phyloP scores from a whole-genome alignment of 139 green algal species.

The Chlamydomonas urium region DNA sequence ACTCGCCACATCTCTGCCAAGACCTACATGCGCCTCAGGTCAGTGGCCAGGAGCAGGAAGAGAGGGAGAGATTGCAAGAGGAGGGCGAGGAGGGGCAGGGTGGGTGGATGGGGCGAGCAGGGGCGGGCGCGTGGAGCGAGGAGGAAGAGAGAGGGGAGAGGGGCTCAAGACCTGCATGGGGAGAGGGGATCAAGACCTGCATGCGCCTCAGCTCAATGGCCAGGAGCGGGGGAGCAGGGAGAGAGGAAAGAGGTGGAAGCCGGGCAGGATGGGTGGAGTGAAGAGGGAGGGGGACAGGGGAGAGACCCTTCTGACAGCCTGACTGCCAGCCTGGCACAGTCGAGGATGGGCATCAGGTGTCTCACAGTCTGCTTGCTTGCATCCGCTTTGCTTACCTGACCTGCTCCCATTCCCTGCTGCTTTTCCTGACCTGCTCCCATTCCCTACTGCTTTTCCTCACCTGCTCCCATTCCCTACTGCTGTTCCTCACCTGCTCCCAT shows the following conservation, averaged over 20 bases:
- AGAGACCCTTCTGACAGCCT: neutral
- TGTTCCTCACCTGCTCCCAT: too few species aligned
- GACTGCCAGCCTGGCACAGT: too few species aligned
- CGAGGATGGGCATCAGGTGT: too few species aligned
- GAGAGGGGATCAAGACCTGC: constrained; percentile 28
- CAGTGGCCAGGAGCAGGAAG: constrained; percentile 18
- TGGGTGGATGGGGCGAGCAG: neutral
- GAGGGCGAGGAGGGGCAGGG: neutral
- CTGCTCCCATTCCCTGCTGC: neutral
- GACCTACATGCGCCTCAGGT: constrained; percentile 74
- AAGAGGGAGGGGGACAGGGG: neutral
- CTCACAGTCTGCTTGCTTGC: neutral
- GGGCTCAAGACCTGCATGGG: neutral
- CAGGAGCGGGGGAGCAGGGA: neutral
- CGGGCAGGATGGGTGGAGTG: neutral
- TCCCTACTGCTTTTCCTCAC: neutral
- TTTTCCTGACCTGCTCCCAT: neutral
- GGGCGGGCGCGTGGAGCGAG: neutral
- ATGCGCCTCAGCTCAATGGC: neutral
- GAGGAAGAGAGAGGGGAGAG: neutral
- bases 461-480: neutral
- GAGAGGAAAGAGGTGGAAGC: neutral
- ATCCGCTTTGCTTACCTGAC: neutral
- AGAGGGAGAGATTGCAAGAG: neutral
- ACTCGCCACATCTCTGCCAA: constrained; percentile 49